Evolutionary conservation across 441 rosid species (phyloP).

Genomic region (Adansonia rubrostipa): DNA sequence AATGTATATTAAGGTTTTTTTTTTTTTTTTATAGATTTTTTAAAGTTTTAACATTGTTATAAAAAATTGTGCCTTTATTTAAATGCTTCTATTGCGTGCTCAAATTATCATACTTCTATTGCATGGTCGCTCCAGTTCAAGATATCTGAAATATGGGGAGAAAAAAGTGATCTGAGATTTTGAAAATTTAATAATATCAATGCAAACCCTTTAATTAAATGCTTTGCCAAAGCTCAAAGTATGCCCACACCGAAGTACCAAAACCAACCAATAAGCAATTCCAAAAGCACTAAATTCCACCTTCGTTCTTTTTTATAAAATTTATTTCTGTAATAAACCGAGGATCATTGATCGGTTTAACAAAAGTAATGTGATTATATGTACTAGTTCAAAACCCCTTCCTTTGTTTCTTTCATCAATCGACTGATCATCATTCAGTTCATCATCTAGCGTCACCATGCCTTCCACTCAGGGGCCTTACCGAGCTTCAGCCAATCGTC

Average conservation of each 20-base stretch:
- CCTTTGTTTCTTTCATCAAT: background rate
- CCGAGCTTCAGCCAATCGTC: conserved; percentile 53
- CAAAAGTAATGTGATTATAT: background rate
- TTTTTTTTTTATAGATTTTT: too few species aligned
- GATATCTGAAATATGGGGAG: too few species aligned
- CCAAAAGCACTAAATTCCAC: conserved; percentile 1
- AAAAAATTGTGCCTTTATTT: too few species aligned
- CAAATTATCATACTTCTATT: too few species aligned
- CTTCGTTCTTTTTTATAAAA: background rate
- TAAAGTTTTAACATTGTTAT: too few species aligned
- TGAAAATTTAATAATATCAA: too few species aligned
- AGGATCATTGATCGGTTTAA: background rate
- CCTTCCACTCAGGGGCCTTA: background rate
- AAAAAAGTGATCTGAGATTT: too few species aligned
- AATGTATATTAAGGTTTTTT: too few species aligned
- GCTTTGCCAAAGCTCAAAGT: conserved; percentile 42
- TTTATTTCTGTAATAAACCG: background rate
- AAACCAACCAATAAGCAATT: conserved; percentile 50
- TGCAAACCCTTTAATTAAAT: background rate
- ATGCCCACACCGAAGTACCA: conserved; percentile 33
- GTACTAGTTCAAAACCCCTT: conserved; percentile 2
- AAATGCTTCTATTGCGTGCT: too few species aligned
- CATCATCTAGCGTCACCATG: background rate
- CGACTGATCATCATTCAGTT: background rate
- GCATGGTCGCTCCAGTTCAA: too few species aligned